A percentile compares a stretch with the other conserved stretches of the same genome.
Conservation (phyloP, 2,329 filamentous ascomycete species). For the Trichoderma asperellum region DNA sequence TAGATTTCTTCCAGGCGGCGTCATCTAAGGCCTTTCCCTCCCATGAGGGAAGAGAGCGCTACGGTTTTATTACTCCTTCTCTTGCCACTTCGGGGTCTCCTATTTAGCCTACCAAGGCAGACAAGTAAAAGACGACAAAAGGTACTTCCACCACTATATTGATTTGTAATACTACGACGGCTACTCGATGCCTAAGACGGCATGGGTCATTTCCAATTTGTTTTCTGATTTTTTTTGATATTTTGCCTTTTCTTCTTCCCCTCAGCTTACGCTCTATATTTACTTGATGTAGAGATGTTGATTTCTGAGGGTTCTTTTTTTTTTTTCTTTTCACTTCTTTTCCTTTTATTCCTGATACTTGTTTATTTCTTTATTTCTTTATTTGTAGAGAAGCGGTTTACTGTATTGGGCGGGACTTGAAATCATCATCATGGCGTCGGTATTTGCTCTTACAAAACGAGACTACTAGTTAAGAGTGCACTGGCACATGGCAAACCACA, state of each 20-base stretch:
- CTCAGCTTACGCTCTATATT: not conserved
- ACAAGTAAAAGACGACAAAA: slow-evolving; percentile 16
- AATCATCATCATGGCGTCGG: slow-evolving; percentile 35
- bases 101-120: slow-evolving; percentile 4
- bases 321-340: not conserved
- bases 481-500: slow-evolving; percentile 20
- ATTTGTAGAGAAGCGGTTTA: slow-evolving; percentile 24
- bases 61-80: slow-evolving; percentile 6
- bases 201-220: slow-evolving; percentile 10
- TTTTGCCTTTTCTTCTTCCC: slow-evolving; percentile 21
- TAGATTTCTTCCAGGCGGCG: slow-evolving; percentile 49
- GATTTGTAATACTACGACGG: slow-evolving; percentile 29
- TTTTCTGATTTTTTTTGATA: slow-evolving; percentile 30
- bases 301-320: not conserved
- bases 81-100: slow-evolving; percentile 2
- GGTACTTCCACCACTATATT: slow-evolving; percentile 21
- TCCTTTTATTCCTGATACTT: not conserved
- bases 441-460: slow-evolving; percentile 27
- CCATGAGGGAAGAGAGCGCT: slow-evolving; percentile 1
- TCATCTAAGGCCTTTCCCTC: slow-evolving; percentile 46
- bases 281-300: not conserved
- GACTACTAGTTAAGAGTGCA: slow-evolving; percentile 27
- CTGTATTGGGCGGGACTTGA: slow-evolving; percentile 43
- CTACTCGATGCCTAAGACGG: slow-evolving; percentile 11
- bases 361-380: not conserved